Conservation (phyloP, 495 filamentous ascomycete species). For the Venustampulla echinocandica region DNA sequence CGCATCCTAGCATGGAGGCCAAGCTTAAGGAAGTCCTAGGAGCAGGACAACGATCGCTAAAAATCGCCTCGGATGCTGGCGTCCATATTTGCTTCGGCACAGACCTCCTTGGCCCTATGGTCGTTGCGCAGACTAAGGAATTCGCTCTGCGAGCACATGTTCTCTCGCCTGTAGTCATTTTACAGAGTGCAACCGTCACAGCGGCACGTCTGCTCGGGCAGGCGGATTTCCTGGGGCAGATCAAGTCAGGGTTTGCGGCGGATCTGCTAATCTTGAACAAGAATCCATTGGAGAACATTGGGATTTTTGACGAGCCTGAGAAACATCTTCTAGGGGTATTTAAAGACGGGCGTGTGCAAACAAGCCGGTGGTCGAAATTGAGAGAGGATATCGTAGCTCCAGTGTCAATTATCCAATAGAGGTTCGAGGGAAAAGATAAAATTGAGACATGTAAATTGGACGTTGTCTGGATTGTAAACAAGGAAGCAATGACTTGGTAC, state of each 20-base stretch:
- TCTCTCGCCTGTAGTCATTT: conserved; percentile 32
- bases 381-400: conserved; percentile 5
- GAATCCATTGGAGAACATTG: conserved; percentile 45
- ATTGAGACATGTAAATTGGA: not conserved
- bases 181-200: conserved; percentile 45
- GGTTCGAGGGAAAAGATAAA: not conserved
- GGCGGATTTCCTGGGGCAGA: conserved; percentile 34
- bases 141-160: conserved; percentile 38
- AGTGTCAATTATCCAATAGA: not conserved
- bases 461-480: not conserved
- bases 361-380: conserved; percentile 35
- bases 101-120: conserved; percentile 42
- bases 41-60: conserved; percentile 35
- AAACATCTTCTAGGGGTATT: conserved; percentile 38
- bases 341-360: conserved; percentile 40
- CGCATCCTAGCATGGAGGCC: conserved; percentile 25
- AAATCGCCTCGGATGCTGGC: conserved; percentile 37
- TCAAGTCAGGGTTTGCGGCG: conserved; percentile 33
- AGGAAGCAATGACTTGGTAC: not conserved
- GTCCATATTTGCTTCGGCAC: conserved; percentile 48
- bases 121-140: conserved; percentile 39
- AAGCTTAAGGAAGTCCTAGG: conserved; percentile 42
- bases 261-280: conserved; percentile 36
- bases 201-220: conserved; percentile 38
- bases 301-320: conserved; percentile 38